Conservation (phyloP, 768 basidiomycete genomes). For the Russula griseocarnosa region DNA sequence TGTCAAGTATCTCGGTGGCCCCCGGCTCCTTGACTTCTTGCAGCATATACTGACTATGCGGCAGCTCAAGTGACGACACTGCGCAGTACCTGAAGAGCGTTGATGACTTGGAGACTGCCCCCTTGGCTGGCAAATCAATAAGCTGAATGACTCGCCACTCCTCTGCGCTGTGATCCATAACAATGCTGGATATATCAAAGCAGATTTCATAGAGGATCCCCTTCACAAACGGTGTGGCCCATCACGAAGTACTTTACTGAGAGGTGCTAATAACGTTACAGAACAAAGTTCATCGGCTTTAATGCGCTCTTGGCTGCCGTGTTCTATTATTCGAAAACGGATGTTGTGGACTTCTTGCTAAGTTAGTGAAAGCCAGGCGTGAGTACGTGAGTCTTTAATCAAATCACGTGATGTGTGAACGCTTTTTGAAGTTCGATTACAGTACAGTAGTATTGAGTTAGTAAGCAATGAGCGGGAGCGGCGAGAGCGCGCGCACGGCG, state of each 20-base stretch:
- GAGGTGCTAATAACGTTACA: constrained; percentile 28
- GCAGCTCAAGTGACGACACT: constrained; percentile 40
- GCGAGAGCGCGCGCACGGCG: background rate
- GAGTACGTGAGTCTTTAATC: too few species aligned
- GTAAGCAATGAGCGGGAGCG: background rate
- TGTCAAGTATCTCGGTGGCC: constrained; percentile 47
- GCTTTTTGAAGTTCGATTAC: too few species aligned
- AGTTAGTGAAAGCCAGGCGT: too few species aligned
- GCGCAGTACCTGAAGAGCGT: constrained; percentile 44
- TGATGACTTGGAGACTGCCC: constrained; percentile 38
- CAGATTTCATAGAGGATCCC: constrained; percentile 39
- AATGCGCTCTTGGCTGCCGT: constrained; percentile 47
- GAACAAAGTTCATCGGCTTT: constrained; percentile 45
- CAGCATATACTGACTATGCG: constrained; percentile 50
- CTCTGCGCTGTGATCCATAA: constrained; percentile 41
- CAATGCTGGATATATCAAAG: constrained; percentile 42
- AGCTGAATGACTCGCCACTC: constrained; percentile 51
- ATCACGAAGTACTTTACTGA: background rate
- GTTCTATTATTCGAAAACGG: constrained; percentile 30
- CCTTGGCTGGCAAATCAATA: constrained; percentile 49
- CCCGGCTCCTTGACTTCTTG: constrained; percentile 45
- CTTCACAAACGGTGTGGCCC: constrained; percentile 44
- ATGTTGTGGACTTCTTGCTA: constrained; percentile 51
- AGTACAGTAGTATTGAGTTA: too few species aligned
- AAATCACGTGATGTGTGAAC: too few species aligned